A percentile compares a stretch with the other conserved stretches of the same genome.
These are phyloP conservation scores for Kingdonia uniflora DNA, from an alignment of 164 flowering plant species.

Conservation along the genomic window DNA sequence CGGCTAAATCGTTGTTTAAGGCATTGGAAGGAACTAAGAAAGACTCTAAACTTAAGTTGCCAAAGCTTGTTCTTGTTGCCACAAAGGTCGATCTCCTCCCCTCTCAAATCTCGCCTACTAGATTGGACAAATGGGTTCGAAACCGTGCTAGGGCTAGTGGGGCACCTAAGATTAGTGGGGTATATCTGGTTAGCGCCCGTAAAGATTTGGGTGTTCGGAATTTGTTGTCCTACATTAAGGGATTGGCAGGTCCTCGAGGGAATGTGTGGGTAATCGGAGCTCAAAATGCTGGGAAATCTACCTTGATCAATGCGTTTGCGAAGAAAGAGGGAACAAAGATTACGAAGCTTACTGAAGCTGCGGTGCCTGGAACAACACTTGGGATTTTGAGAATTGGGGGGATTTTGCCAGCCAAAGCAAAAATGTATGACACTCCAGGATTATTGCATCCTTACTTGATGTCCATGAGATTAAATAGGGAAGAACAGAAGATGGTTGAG, in stretches of 20 bases:
- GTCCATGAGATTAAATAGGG: constrained; percentile 76
- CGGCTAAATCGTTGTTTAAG: constrained; percentile 72
- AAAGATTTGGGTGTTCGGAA: constrained; percentile 89
- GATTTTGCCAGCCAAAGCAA: constrained; percentile 83
- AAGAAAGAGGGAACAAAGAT: constrained; percentile 65
- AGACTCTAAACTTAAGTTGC: constrained; percentile 37
- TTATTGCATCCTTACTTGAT: constrained; percentile 80
- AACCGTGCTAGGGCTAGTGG: constrained; percentile 78
- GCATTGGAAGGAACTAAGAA: constrained; percentile 41
- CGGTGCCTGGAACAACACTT: constrained; percentile 93
- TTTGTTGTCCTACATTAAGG: constrained; percentile 61
- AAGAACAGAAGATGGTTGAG: constrained; percentile 92
- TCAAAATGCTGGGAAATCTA: constrained; percentile 94
- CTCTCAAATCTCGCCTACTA: constrained; percentile 70
- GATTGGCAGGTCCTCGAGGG: constrained; percentile 89
- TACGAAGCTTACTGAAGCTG: constrained; percentile 87
- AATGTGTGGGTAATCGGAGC: constrained; percentile 98
- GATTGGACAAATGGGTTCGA: constrained; percentile 92
- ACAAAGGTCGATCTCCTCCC: constrained; percentile 97
- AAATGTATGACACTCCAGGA: constrained; percentile 96
- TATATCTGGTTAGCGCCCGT: constrained; percentile 77
- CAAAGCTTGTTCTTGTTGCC: constrained; percentile 84
- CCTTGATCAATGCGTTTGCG: constrained; percentile 74
- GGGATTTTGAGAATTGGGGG: constrained; percentile 89
- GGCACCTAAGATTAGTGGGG: constrained; percentile 78